Base-by-base conservation (phyloP, 495 filamentous ascomycete species). In the Podospora pseudoanserina region DNA sequence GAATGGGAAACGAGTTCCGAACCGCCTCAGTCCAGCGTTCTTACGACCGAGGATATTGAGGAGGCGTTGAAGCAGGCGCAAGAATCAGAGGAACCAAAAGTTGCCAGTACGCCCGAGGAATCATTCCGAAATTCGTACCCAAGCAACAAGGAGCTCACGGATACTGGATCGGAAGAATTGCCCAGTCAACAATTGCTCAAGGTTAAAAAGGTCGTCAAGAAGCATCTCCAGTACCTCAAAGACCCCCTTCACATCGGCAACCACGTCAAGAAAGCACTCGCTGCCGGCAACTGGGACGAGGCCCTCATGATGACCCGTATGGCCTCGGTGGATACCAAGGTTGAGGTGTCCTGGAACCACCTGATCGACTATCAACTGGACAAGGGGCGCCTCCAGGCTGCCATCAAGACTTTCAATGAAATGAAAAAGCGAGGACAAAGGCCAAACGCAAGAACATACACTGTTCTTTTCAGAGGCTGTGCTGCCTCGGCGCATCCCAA, bases 351-450 rank as follows among this genome's bases (percentile, higher is more conserved):
- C 62, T 98, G 94, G 94, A 97, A 97, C 80, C 86, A 91, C 77
- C 72, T 97, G 32, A 86, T 97, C 61, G 86, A 91, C 55, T 88
- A 90, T 74, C 83, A 86, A 64, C 79, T 97, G 79, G 80, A 84
- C 16, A 78, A 85, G 26, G 81, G 83, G 7, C 81, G 80, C 20
- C 78, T 92, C 23, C 79, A 85, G 68, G 80, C 77, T 20, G 92
- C 91, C 18, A 74, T 93, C 57, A 91, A 90, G 77, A 83, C 90
- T 2, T 97, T 88, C 79, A 97, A 97, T 77, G 92, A 97, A 90
- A 99, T 99, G 95, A 99, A 98, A 79, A 98, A 97, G 79, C 85
- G 92, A 19, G 88, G 82, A 39, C 87, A 91, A 66, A 79, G 79
- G 28, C 95, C 95, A 0, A 92, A 92, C 74, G 79, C 86, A 2